phyloP scores from a whole-genome alignment of 495 filamentous ascomycete species.

The Annulohypoxylon nitens region DNA sequence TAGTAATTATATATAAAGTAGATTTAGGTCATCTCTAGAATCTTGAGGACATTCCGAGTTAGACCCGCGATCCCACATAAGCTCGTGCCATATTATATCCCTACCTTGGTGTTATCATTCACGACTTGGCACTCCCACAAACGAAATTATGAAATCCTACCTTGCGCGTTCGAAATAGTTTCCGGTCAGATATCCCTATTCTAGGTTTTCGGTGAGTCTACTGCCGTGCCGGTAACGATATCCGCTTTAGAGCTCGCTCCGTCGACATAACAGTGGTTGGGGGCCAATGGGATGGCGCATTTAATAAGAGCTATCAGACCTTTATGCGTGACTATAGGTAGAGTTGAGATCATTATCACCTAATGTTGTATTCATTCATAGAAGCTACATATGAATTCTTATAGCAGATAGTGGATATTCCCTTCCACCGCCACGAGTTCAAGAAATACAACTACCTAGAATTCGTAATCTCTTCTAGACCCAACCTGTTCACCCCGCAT shows the following conservation, averaged over 20 bases:
- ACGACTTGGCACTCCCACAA: slow-evolving; percentile 31
- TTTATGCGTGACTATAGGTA: not conserved
- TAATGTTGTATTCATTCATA: not conserved
- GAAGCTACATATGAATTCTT: not conserved
- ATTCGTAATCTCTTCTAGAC: slow-evolving; percentile 33
- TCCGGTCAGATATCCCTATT: slow-evolving; percentile 11
- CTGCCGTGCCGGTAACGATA: slow-evolving; percentile 12
- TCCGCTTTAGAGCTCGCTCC: not conserved
- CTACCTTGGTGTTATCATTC: slow-evolving; percentile 37
- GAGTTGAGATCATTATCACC: not conserved
- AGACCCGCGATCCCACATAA: not conserved
- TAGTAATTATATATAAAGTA: not conserved
- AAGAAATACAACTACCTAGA: not conserved
- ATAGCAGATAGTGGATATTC: not conserved
- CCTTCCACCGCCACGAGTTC: not conserved
- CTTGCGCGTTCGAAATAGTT: slow-evolving; percentile 5
- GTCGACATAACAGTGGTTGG: not conserved
- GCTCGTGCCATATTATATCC: slow-evolving; percentile 26
- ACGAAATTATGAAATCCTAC: slow-evolving; percentile 37
- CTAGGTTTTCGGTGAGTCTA: slow-evolving; percentile 28
- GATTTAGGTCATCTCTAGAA: not conserved
- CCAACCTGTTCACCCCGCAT: slow-evolving; percentile 33
- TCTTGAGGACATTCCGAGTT: slow-evolving; percentile 14
- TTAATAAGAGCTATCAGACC: not conserved
- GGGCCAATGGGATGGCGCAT: not conserved